Base-by-base conservation (phyloP, 2,329 filamentous ascomycete genomes). In the Podosphaera fusca region DNA sequence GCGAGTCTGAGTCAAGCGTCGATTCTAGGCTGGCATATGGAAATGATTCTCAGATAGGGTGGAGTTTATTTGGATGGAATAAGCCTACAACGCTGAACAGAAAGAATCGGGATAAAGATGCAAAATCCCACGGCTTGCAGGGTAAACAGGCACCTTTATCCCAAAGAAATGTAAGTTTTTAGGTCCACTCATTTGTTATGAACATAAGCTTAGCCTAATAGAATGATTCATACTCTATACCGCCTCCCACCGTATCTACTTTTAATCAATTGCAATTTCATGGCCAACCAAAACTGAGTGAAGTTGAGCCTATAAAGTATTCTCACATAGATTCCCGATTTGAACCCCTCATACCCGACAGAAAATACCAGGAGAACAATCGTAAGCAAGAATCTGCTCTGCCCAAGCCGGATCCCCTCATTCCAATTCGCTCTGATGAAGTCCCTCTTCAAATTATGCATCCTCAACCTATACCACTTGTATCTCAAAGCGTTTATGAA, bases 371-470 rank as follows among this genome's bases (percentile, higher is more conserved):
- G 5, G 35, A 10, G 35, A 38, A 38, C 6, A 5, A 38, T 38
- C 6, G 35, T 6, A 10, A 10, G 10, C 5, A 10, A 38, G 35
- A 38, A 38, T 63, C 5, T 38, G 35, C 35, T 6, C 3, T 34
- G 12, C 31, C 4, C 6, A 33, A 36, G 31, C 29, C 35, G 45
- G 46, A 57, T n/a, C 55, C 46, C 52, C 34, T 57, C 2, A 67
- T 70, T 30, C 70, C 68, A 21, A 66, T 69, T 14, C 74, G 78
- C 47, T 77, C 81, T 4, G 78, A 72, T 4, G 73, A 78, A 0
- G 75, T 87, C 5, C 74, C 79, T 0, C 75, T 87, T 36, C 80
- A 82, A 9, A 74, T 95, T n/a, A 84, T 92, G 67, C 87, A 94
- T 63, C 89, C 89, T 2, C 83, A 88, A 63, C 89, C 89, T 1